These are phyloP conservation scores for Dryas alaskensis DNA, from an alignment of 306 rosid species.

Conservation along the genomic window DNA sequence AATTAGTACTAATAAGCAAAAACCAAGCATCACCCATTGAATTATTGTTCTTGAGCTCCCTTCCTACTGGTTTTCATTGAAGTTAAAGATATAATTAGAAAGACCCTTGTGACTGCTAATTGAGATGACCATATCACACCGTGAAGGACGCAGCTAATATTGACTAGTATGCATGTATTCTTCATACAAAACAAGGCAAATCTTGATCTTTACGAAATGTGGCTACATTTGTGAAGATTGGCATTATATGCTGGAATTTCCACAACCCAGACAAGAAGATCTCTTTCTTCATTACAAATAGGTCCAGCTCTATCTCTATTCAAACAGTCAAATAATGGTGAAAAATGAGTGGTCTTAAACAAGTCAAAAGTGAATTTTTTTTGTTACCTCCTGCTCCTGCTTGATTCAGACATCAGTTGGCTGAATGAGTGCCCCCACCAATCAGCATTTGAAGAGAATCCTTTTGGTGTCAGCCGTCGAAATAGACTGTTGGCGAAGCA, in stretches of 20 bases:
- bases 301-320: neutral
- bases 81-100: neutral
- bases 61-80: neutral
- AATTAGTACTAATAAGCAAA: neutral
- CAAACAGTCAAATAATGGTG: neutral
- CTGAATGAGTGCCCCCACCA: too few species aligned
- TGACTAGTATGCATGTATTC: too few species aligned
- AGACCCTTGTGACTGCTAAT: neutral
- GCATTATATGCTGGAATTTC: too few species aligned
- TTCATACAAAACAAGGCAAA: too few species aligned
- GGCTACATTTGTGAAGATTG: too few species aligned
- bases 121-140: neutral
- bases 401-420: neutral
- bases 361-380: neutral
- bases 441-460: too few species aligned
- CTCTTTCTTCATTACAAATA: too few species aligned
- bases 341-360: neutral
- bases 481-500: too few species aligned
- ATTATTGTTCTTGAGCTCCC: neutral
- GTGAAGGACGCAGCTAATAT: too few species aligned
- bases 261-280: too few species aligned
- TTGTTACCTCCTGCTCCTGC: neutral
- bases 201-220: too few species aligned
- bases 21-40: conserved; percentile 10
- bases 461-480: too few species aligned